A percentile compares a stretch with the other conserved stretches of the same genome.
phyloP scores from a whole-genome alignment of 2,329 filamentous ascomycete genomes.

The Aspergillus hiratsukae region DNA sequence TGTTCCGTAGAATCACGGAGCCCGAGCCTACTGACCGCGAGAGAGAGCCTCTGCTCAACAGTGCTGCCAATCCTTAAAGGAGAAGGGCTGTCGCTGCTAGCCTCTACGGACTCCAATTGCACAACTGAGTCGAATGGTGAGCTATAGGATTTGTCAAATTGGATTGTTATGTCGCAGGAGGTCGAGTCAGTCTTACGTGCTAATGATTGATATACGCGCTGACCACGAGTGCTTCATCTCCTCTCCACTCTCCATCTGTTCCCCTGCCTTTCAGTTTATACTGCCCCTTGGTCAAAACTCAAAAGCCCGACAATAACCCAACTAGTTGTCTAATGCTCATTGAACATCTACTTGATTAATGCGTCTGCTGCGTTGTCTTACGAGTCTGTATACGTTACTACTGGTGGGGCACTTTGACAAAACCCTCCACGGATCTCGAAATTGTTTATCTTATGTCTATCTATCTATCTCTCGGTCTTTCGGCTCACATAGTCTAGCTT shows the following conservation, averaged over 20 bases:
- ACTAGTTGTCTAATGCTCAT: not conserved
- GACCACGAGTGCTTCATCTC: not conserved
- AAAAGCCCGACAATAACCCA: not conserved
- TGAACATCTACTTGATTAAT: not conserved
- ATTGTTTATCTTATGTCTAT: not conserved
- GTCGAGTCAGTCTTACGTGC: not conserved
- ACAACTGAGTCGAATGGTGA: not conserved
- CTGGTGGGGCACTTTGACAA: not conserved
- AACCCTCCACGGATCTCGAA: not conserved
- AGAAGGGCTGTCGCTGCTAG: not conserved
- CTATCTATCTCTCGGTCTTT: not conserved
- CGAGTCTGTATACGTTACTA: not conserved
- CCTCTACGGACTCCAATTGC: not conserved
- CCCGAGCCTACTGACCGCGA: slow-evolving; percentile 47
- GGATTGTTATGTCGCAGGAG: not conserved
- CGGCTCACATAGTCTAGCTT: not conserved
- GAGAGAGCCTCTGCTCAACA: slow-evolving; percentile 50
- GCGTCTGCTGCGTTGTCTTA: not conserved
- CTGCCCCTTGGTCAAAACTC: not conserved
- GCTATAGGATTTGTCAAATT: not conserved
- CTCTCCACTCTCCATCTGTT: not conserved
- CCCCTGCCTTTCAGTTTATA: not conserved
- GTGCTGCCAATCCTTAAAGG: slow-evolving; percentile 13
- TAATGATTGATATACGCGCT: not conserved
- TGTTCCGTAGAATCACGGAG: slow-evolving; percentile 29